These are phyloP conservation scores for Yarrowia hollandica DNA, from an alignment of 805 yeast genomes.

Conservation along the genomic window DNA sequence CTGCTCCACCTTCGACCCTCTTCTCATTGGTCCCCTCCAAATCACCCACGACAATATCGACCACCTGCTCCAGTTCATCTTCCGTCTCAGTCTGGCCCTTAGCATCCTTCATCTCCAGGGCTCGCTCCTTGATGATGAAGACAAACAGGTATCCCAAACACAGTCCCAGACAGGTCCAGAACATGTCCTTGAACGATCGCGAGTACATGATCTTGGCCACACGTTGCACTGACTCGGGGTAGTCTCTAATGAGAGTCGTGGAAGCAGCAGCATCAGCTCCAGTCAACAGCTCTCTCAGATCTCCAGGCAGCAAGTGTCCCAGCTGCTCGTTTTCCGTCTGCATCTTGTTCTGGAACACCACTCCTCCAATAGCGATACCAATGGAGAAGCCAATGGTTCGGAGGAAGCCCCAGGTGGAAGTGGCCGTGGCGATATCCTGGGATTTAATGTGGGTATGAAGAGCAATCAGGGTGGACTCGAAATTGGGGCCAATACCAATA, in stretches of 20 bases:
- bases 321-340: conserved; percentile 13
- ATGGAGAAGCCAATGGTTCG: conserved; percentile 44
- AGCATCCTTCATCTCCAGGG: conserved; percentile 15
- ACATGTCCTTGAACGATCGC: conserved; percentile 15
- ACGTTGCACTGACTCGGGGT: background rate
- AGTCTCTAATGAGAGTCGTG: background rate
- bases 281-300: background rate
- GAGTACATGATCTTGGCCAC: conserved; percentile 20
- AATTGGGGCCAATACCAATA: conserved; percentile 49
- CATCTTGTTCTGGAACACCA: conserved; percentile 47
- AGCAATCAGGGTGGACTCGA: conserved; percentile 50
- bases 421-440: conserved; percentile 52
- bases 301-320: background rate
- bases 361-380: conserved; percentile 50
- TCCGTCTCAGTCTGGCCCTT: conserved; percentile 5
- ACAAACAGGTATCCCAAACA: conserved; percentile 18
- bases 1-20: too few species aligned
- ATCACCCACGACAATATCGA: background rate
- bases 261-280: conserved; percentile 25
- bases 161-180: conserved; percentile 20
- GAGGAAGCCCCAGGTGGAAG: conserved; percentile 48
- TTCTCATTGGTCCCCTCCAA: background rate
- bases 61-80: background rate
- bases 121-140: conserved; percentile 11
- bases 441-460: conserved; percentile 54